Conservation (phyloP, 768 basidiomycete genomes). For the Tylopilus sp. region DNA sequence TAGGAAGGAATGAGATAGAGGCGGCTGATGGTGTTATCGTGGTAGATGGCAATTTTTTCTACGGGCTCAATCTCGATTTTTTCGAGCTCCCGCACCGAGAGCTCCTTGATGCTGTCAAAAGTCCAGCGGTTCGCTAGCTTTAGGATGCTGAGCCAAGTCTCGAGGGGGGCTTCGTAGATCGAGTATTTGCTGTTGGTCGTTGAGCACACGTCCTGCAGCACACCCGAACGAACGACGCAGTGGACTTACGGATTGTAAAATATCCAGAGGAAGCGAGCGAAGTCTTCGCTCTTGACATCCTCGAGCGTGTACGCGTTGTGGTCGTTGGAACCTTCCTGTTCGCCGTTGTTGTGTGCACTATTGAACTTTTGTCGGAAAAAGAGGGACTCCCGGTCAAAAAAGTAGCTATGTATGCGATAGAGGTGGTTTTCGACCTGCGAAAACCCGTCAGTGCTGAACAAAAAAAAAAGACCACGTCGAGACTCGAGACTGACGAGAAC, state of each 20-base stretch:
- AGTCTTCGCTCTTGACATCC: slow-evolving; percentile 43
- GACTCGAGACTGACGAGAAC: slow-evolving; percentile 47
- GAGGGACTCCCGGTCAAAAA: slow-evolving; percentile 59
- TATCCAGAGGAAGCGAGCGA: slow-evolving; percentile 55
- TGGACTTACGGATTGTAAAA: slow-evolving; percentile 58
- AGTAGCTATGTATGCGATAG: slow-evolving; percentile 58
- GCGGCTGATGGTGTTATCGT: slow-evolving; percentile 31
- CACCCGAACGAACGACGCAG: background rate
- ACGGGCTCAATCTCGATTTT: slow-evolving; percentile 34
- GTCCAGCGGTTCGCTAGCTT: slow-evolving; percentile 38
- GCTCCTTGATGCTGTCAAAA: slow-evolving; percentile 37
- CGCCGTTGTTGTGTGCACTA: slow-evolving; percentile 27
- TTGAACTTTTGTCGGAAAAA: slow-evolving; percentile 41
- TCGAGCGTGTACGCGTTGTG: slow-evolving; percentile 43
- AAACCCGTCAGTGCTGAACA: slow-evolving; percentile 9
- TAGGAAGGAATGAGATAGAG: slow-evolving; percentile 37
- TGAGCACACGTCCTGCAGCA: background rate
- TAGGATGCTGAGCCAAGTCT: slow-evolving; percentile 43
- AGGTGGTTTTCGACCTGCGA: slow-evolving; percentile 52
- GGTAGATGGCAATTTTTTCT: slow-evolving; percentile 39
- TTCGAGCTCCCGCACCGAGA: slow-evolving; percentile 40
- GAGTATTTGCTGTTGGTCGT: slow-evolving; percentile 32
- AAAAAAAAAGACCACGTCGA: background rate
- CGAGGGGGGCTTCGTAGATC: slow-evolving; percentile 35
- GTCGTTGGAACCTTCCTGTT: slow-evolving; percentile 38